Base-by-base conservation (phyloP, 2,329 filamentous ascomycete species). In the Sporothrix schenckii region DNA sequence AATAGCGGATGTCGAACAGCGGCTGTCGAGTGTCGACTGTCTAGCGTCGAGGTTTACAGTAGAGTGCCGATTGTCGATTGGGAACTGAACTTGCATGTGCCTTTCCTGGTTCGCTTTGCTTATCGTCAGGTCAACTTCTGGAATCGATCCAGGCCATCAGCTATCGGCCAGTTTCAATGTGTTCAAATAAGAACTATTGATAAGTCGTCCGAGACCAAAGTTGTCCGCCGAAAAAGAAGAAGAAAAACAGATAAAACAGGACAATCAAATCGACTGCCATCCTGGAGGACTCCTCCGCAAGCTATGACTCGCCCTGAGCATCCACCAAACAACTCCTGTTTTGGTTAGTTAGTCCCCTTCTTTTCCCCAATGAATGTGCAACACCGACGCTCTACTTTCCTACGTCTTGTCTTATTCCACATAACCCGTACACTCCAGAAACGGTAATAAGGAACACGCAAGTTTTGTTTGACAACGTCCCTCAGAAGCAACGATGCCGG, bases 131-230 rank as follows among this genome's bases (percentile, higher is more conserved):
- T 27, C 10, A 21, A 21, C 24, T 53, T 16, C 14, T 24, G 13
- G 24, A 30, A 16, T 14, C 52, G 2, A 1, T 16, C 6, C 44
- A 49, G 5, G 13, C 14, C 14, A 49, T 49, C 44, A 4, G 44
- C 44, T 2, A 58, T 11, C 16, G 2, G 39, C 30, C 30, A 41
- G 19, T 60, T 19, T 21, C 54, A 60, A 60, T 41, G 14, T 60
- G 30, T 60, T 41, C 30, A 60, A 21, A 60, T 60, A 60, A 14
- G 30, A 60, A 21, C 44, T 41, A 34, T 60, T 41, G 30, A 39
- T 41, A 60, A 41, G 7, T 39, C 16, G 19, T 21, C 34, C 39
- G 14, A 41, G 41, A 60, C 21, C 54, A 34, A 7, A 34, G 7
- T 9, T 9, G 34, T 34, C 6, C 6, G 34, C 7, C 6, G 34